Conservation (phyloP, 768 basidiomycete species). For the Tephrocybe sp. region DNA sequence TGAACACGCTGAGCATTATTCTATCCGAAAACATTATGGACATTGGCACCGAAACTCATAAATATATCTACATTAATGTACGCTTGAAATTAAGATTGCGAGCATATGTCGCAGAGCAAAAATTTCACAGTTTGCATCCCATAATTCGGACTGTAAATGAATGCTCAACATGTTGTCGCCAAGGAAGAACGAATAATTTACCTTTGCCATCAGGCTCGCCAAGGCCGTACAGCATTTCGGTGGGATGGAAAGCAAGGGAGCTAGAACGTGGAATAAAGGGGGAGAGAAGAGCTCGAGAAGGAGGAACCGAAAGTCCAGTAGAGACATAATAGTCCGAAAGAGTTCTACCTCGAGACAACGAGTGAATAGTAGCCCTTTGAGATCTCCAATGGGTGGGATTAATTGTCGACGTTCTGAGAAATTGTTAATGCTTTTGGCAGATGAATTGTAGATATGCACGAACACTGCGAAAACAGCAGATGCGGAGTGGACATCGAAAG, state of each 20-base stretch:
- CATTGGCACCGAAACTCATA: too few relatives aligned
- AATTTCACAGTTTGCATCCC: conserved; percentile 54
- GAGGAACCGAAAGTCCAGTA: conserved; percentile 56
- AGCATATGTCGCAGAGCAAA: conserved; percentile 17
- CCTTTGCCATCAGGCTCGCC: conserved; percentile 73
- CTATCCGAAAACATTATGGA: too few relatives aligned
- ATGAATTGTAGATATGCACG: conserved; percentile 28
- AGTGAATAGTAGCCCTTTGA: conserved; percentile 63
- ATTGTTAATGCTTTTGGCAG: conserved; percentile 13
- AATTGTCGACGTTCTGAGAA: conserved; percentile 56
- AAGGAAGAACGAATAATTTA: conserved; percentile 24
- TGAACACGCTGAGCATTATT: too few relatives aligned
- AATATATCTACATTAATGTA: conserved; percentile 15
- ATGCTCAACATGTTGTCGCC: not conserved
- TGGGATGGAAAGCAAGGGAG: conserved; percentile 79
- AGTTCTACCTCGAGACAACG: conserved; percentile 40
- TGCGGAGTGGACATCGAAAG: conserved; percentile 85
- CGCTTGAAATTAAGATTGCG: conserved; percentile 18
- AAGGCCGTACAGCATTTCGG: conserved; percentile 80
- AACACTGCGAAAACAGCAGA: conserved; percentile 86
- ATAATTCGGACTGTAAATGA: conserved; percentile 57
- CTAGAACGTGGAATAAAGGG: conserved; percentile 62
- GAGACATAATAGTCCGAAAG: conserved; percentile 49
- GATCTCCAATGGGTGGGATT: conserved; percentile 61
- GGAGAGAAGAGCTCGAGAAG: conserved; percentile 55